Evolutionary conservation across 345 rosid species (phyloP), one percentile per base, ranked within the genome.

Genomic region (Hypericum androsaemum): DNA sequence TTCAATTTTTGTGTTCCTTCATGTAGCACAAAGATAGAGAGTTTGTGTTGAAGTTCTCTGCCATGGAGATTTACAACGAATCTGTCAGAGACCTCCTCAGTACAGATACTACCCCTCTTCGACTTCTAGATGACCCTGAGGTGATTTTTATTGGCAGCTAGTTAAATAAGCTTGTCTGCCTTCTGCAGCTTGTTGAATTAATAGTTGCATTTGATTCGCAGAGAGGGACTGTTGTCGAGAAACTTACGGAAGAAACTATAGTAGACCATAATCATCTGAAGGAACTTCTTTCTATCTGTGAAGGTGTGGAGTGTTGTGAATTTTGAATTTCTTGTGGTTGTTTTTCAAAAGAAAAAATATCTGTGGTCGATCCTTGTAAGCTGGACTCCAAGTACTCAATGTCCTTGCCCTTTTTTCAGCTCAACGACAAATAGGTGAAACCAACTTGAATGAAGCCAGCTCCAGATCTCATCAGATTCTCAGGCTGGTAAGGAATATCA

Each of bases 381-480:
- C 16, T 40, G 7, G 15, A 62, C 44, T 62, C 44, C 64, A 56
- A 55, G 53, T 53, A 28, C 37, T 67, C 56, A 40, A 61, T 58
- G 47, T 32, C 28, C 38, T 39, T 41, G 17, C 53, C 44, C 54
- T 60, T 53, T 10, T 57, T 67, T 60, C 83, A 92, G 97, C 95
- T 66, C 96, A 92, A 74, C 78, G 98, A 56, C 95, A 92, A 56
- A 80, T 88, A 46, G 95, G 95, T 53, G 98, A 83, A 75, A 92
- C 98, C 63, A 76, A 86, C 72, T 71, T 92, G 62, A 92, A 92
- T 43, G 90, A 88, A 65, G 69, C 81, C 64, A 92, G 98, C 74
- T 92, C 96, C 57, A 82, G 96, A 70, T 92, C 98, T 50, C 98
- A 92, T 77, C 94, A 92, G 83, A 92, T 85, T 60, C 60, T 92